Percentiles rank a stretch among this genome's conserved stretches.
Evolutionary conservation across 192 early-diverging fungal species (phyloP).

Genomic region (Backusella australiensis): DNA sequence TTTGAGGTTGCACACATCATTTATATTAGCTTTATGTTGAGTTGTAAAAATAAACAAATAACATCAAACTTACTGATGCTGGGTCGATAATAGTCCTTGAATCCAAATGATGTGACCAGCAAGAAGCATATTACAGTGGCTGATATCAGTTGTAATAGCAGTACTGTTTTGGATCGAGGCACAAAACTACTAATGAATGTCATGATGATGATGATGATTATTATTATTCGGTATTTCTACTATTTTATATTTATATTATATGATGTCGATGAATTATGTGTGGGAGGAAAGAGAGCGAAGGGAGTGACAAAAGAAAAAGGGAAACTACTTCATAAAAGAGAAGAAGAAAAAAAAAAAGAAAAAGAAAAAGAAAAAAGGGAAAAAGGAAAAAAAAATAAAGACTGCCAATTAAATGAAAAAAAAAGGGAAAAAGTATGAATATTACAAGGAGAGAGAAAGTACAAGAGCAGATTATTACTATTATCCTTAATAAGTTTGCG

Average conservation of each 20-base stretch:
- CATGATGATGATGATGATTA: neutral
- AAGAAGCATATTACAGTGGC: neutral
- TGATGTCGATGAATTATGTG: neutral
- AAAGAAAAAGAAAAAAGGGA: neutral
- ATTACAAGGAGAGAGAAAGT: no score
- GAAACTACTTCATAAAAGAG: neutral
- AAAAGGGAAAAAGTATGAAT: no score
- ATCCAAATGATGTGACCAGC: neutral
- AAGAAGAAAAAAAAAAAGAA: neutral
- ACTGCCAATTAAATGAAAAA: neutral
- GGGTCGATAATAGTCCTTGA: neutral
- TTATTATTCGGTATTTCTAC: neutral
- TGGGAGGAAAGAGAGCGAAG: neutral
- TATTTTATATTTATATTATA: no score
- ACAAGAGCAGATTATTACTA: no score
- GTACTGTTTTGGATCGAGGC: neutral
- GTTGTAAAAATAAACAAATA: neutral
- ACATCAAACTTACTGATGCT: neutral
- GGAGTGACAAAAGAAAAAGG: neutral
- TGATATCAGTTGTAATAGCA: neutral
- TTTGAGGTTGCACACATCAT: neutral
- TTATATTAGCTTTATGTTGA: neutral
- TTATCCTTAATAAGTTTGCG: no score
- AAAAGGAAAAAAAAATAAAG: neutral
- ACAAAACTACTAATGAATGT: neutral